phyloP scores from a whole-genome alignment of 2,329 filamentous ascomycete species.

The Diaporthe sp. region DNA sequence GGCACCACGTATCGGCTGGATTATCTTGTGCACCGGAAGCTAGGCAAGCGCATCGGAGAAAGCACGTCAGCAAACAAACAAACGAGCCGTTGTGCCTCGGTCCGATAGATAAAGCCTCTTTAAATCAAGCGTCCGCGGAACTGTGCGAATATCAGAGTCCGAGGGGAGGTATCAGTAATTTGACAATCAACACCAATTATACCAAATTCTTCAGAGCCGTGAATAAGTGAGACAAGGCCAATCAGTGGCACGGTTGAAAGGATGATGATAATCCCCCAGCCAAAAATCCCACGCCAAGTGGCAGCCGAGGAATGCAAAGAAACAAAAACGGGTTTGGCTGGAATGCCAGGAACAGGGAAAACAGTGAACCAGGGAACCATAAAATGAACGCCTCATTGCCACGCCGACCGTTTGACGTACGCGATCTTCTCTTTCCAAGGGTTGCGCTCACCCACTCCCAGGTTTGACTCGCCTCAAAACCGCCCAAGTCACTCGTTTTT shows the following conservation, averaged over 20 bases:
- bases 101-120: background rate
- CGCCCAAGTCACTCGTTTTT: background rate
- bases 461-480: background rate
- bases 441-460: background rate
- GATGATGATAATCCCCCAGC: slow-evolving; percentile 21
- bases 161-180: background rate
- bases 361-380: slow-evolving; percentile 13
- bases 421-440: background rate
- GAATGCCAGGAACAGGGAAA: slow-evolving; percentile 22
- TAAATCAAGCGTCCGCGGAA: background rate
- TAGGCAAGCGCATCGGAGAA: background rate
- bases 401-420: background rate
- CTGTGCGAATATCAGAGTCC: no score
- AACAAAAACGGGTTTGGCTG: slow-evolving; percentile 1
- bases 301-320: background rate
- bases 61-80: background rate
- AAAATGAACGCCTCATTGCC: slow-evolving; percentile 23
- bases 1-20: background rate
- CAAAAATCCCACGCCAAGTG: slow-evolving; percentile 14
- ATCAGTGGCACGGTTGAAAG: slow-evolving; percentile 1
- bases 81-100: background rate
- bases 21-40: background rate
- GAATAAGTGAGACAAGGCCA: background rate
- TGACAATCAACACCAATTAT: background rate
- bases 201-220: slow-evolving; percentile 12